A percentile compares a stretch with the other conserved stretches of the same genome.
Evolutionary conservation across 1,139 yeast genomes (phyloP).

Genomic region (Geotrichum armillariae): DNA sequence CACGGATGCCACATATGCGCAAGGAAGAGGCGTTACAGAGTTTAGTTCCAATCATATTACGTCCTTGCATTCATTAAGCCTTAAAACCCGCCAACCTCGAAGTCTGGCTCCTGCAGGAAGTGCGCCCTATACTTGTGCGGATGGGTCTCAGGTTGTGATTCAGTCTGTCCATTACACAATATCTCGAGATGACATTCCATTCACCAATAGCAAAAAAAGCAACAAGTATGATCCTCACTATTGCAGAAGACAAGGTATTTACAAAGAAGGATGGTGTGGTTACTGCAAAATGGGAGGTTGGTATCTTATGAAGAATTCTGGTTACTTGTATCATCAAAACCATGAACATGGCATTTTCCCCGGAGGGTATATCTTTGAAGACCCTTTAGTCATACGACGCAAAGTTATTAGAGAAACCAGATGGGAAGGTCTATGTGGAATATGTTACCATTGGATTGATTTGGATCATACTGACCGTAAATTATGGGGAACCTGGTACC

Average conservation of each 20-base stretch:
- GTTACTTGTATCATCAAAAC: constrained; percentile 35
- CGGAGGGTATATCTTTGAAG: constrained; percentile 34
- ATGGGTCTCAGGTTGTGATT: neutral
- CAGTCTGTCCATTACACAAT: constrained; percentile 8
- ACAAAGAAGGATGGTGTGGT: constrained; percentile 35
- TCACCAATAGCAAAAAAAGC: constrained; percentile 26
- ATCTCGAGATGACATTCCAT: constrained; percentile 21
- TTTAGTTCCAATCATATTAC: constrained; percentile 25
- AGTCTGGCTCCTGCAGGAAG: constrained; percentile 23
- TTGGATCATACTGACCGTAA: constrained; percentile 32
- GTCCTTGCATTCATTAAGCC: constrained; percentile 26
- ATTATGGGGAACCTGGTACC: constrained; percentile 36
- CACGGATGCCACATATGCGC: constrained; percentile 30
- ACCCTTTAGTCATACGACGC: constrained; percentile 33
- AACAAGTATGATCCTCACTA: constrained; percentile 31
- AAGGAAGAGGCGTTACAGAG: constrained; percentile 31
- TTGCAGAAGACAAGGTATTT: constrained; percentile 27
- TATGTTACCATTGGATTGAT: constrained; percentile 36
- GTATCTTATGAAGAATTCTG: constrained; percentile 33
- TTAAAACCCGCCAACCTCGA: constrained; percentile 25
- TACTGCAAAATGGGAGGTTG: constrained; percentile 32
- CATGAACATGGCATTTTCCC: constrained; percentile 36
- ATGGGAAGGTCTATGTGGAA: constrained; percentile 37
- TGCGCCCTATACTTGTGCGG: constrained; percentile 5
- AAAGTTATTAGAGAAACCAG: constrained; percentile 31